These are phyloP conservation scores for Ophiostoma novo-ulmi DNA, from an alignment of 2,329 filamentous ascomycete species.

Conservation along the genomic window DNA sequence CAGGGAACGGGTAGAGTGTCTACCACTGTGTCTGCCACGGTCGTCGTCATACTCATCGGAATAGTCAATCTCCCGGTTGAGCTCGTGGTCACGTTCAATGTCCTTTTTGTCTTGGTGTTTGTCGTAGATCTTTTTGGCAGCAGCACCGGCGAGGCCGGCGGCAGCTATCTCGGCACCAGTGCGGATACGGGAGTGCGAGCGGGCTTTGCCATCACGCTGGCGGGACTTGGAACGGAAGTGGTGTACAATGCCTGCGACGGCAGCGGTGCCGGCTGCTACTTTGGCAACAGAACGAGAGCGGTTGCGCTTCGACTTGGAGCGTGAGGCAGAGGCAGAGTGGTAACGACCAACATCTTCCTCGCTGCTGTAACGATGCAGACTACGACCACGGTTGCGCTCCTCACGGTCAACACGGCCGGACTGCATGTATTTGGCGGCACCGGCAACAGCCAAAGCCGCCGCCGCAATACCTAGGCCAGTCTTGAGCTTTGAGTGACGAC, in stretches of 20 bases:
- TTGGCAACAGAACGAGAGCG: constrained; percentile 49
- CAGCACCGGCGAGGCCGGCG: constrained; percentile 55
- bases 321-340: constrained; percentile 34
- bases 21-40: constrained; percentile 34
- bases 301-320: constrained; percentile 38
- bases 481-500: constrained; percentile 48
- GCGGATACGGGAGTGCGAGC: constrained; percentile 45
- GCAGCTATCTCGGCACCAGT: constrained; percentile 58
- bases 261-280: constrained; percentile 53
- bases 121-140: constrained; percentile 58
- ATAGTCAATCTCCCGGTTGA: constrained; percentile 33
- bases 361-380: constrained; percentile 42
- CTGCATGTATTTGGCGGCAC: constrained; percentile 60
- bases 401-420: constrained; percentile 57
- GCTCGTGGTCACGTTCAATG: constrained; percentile 34
- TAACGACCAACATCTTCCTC: constrained; percentile 34
- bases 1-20: constrained; percentile 29
- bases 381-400: constrained; percentile 53
- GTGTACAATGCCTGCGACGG: constrained; percentile 54
- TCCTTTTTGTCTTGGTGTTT: constrained; percentile 58
- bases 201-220: constrained; percentile 39
- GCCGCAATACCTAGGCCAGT: constrained; percentile 59
- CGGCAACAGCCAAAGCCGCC: constrained; percentile 58
- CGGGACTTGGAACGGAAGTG: constrained; percentile 53
- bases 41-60: constrained; percentile 32